These are phyloP conservation scores for Suhomyces wounanorum DNA, from an alignment of 1,139 yeast species.

Conservation along the genomic window DNA sequence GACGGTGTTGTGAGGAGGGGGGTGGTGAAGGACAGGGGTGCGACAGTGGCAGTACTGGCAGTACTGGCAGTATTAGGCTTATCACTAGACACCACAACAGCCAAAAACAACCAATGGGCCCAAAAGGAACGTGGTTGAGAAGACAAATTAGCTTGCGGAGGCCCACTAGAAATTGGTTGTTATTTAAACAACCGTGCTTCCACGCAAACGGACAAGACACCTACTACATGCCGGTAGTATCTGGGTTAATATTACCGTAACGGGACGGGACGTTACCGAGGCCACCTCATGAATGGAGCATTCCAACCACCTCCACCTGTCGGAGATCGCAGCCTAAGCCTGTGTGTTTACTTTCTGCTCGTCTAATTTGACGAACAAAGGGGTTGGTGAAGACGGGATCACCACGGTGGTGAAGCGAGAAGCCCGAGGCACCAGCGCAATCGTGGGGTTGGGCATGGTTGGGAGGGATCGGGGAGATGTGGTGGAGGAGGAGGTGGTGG, in stretches of 20 bases:
- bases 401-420: not conserved
- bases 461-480: not conserved
- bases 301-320: not conserved
- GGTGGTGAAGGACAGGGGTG: not conserved
- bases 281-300: not conserved
- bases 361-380: conserved; percentile 4
- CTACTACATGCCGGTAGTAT: conserved; percentile 5
- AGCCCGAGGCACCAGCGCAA: not conserved
- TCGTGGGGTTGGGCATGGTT: not conserved
- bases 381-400: not conserved
- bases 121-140: conserved; percentile 8
- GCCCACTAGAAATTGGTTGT: conserved; percentile 9
- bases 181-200: conserved; percentile 8
- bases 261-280: conserved; percentile 4
- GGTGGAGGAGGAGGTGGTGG: not conserved
- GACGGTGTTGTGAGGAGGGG: conserved; percentile 1
- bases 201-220: not conserved
- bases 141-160: conserved; percentile 6
- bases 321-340: not conserved
- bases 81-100: not conserved
- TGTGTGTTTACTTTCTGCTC: conserved; percentile 3
- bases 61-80: not conserved
- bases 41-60: not conserved
- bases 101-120: not conserved
- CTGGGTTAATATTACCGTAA: conserved; percentile 3